Conservation (phyloP, 2,329 filamentous ascomycete species). For the Pyricularia sp. region DNA sequence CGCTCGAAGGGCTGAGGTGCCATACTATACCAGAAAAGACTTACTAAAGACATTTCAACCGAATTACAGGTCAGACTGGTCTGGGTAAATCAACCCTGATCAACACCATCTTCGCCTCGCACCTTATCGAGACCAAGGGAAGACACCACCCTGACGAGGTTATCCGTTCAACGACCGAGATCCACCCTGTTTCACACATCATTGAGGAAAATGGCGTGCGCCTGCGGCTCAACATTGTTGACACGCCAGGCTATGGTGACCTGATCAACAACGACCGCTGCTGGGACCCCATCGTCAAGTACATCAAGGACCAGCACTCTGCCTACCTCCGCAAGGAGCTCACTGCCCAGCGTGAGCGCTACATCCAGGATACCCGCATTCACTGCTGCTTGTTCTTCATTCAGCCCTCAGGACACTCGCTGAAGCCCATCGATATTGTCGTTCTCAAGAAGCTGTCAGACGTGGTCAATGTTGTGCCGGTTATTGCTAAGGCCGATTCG, state of each 20-base stretch:
- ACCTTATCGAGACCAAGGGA: constrained; percentile 98
- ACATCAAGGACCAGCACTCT: constrained; percentile 99
- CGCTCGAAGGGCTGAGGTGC: background rate
- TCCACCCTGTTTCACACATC: constrained; percentile 94
- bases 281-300: constrained; percentile 99
- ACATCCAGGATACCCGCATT: constrained; percentile 98
- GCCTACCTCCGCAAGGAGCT: constrained; percentile 99
- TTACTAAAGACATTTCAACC: background rate
- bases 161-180: constrained; percentile 93
- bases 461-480: constrained; percentile 97
- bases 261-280: constrained; percentile 99
- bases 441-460: constrained; percentile 99
- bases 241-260: constrained; percentile 96
- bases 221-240: constrained; percentile 95
- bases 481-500: constrained; percentile 97
- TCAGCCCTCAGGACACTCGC: constrained; percentile 91
- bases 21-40: background rate
- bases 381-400: constrained; percentile 99
- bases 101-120: constrained; percentile 99
- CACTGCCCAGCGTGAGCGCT: constrained; percentile 95
- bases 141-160: constrained; percentile 86
- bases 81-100: constrained; percentile 98
- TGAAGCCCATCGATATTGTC: constrained; percentile 99
- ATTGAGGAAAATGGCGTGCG: constrained; percentile 99
- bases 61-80: constrained; percentile 76